Percentiles rank a stretch among this genome's conserved stretches.
Evolutionary conservation across 805 yeast genomes (phyloP).

Genomic region (Danielozyma ontarioensis): DNA sequence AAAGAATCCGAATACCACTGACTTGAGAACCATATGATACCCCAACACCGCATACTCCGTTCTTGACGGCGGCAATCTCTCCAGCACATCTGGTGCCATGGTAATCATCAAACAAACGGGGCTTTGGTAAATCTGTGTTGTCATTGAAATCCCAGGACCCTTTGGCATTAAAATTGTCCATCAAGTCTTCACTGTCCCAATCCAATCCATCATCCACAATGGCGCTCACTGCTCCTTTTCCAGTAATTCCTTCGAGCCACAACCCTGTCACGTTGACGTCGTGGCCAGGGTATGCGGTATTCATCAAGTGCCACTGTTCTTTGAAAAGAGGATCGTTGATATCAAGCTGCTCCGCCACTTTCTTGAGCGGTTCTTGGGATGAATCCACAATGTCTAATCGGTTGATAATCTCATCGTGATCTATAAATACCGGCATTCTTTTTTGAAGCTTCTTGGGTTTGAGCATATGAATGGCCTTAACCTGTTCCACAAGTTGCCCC

Average conservation of each 20-base stretch:
- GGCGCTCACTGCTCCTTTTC: slow-evolving; percentile 78
- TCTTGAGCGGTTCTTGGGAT: slow-evolving; percentile 39
- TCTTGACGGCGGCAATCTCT: slow-evolving; percentile 87
- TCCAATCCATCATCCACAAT: slow-evolving; percentile 94
- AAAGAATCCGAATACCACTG: slow-evolving; percentile 83
- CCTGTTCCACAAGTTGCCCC: slow-evolving; percentile 23
- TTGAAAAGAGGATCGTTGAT: slow-evolving; percentile 82
- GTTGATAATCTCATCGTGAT: slow-evolving; percentile 4
- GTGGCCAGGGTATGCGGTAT: slow-evolving; percentile 65
- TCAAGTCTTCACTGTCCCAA: slow-evolving; percentile 68
- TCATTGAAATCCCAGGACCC: slow-evolving; percentile 96
- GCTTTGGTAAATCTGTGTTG: slow-evolving; percentile 69
- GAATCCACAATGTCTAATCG: slow-evolving; percentile 39
- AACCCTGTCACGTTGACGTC: slow-evolving; percentile 84
- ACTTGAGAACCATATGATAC: slow-evolving; percentile 88
- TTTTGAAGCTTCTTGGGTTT: slow-evolving; percentile 49
- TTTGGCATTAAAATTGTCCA: slow-evolving; percentile 58
- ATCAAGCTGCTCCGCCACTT: slow-evolving; percentile 46
- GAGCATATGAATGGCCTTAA: slow-evolving; percentile 50
- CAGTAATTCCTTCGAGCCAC: slow-evolving; percentile 80
- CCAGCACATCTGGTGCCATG: slow-evolving; percentile 99
- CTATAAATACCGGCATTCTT: slow-evolving; percentile 52
- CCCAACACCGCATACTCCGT: slow-evolving; percentile 91
- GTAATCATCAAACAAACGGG: slow-evolving; percentile 73
- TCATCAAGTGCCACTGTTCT: slow-evolving; percentile 90